A percentile compares a stretch with the other conserved stretches of the same genome.
These are phyloP conservation scores for Arabidopsis suecica DNA, from an alignment of 345 rosid species.

Conservation along the genomic window DNA sequence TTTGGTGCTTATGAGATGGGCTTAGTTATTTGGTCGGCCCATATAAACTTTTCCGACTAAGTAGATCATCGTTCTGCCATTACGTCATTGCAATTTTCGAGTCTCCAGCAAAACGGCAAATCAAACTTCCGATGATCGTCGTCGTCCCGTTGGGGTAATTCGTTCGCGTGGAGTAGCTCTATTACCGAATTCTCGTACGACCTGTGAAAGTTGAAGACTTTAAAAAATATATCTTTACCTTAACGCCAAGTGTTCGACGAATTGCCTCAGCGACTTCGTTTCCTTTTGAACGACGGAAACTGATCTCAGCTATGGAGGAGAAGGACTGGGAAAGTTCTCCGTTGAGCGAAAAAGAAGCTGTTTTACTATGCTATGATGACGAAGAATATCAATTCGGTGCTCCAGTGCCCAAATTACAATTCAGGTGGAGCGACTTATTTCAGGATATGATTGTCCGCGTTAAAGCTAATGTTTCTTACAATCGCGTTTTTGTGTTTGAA, in stretches of 20 bases:
- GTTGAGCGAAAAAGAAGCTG: conserved; percentile 29
- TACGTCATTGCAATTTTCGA: background rate
- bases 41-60: background rate
- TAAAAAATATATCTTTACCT: background rate
- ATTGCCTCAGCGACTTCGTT: background rate
- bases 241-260: conserved; percentile 5
- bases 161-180: no score
- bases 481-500: background rate
- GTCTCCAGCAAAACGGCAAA: background rate
- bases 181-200: no score
- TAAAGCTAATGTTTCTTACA: background rate
- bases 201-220: background rate
- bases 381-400: conserved; percentile 30
- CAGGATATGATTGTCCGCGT: background rate
- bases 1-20: background rate
- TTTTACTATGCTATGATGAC: conserved; percentile 25
- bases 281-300: background rate
- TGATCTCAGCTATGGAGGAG: conserved; percentile 17
- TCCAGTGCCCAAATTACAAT: conserved; percentile 33
- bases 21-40: background rate
- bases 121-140: no score
- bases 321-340: conserved; percentile 32
- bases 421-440: conserved; percentile 39
- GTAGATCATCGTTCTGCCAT: background rate
- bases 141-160: no score